Evolutionary conservation across 2,329 filamentous ascomycete genomes (phyloP), one percentile per base, ranked within the genome.

Genomic region (Aspergillus sp.): DNA sequence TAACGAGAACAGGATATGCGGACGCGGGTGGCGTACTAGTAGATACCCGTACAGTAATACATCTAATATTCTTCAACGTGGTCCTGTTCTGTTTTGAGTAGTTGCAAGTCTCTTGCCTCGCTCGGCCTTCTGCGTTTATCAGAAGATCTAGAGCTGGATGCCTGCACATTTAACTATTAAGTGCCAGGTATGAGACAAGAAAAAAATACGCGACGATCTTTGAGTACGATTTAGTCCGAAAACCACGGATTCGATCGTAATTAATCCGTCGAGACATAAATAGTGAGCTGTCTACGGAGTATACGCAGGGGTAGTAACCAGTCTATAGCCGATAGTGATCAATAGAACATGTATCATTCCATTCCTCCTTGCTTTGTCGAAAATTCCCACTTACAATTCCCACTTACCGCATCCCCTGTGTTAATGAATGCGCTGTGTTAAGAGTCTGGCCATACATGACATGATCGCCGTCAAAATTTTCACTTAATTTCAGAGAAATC

Each of bases 21-120:
- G 49, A 80, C 77, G 45, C 65, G 77, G 53, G 78, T 79, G 54
- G 77, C 77, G 53, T 80, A 80, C 57, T 77, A 32, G 47, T 48
- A 52, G 44, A 49, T 52, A 45, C 39, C 44, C 44, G 45, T 48
- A 51, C 48, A 45, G 41, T 41, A 41, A 41, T 41, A 13, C 19
- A 19, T 41, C 13, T 41, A 23, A 13, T 20, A 41, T 41, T 41
- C 5, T 12, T 17, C 20, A 37, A 10, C 33, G 7, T 30, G 7
- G 12, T 22, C 13, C n/a, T 43, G 39, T 41, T 37, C 7, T 2
- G 20, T 45, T n/a, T 48, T 41, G 27, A 44, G 49, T 44, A 46
- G 30, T 47, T 25, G 2, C 23, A 45, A 33, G 73, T 76, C 73
- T 74, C 71, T 71, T 72, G 63, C 74, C 74, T 75, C 70, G 74